Conservation (phyloP, 1,284 basidiomycete species). For the Schizopora paradoxa region DNA sequence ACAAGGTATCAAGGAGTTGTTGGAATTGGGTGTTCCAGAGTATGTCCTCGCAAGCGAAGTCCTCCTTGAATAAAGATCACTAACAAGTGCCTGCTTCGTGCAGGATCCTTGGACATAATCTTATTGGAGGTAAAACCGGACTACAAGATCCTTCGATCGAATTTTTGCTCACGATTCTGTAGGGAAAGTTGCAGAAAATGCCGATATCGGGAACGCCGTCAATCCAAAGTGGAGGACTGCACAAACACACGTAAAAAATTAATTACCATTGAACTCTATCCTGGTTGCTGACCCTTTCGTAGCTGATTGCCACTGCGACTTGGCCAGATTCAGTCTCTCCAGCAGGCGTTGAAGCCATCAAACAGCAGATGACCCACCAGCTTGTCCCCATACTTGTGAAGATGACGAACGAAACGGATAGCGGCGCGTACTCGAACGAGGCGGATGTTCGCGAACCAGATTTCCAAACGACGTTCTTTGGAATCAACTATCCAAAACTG, state of each 20-base stretch:
- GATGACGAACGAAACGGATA: slow-evolving; percentile 6
- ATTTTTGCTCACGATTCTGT: neutral
- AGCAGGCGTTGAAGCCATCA: slow-evolving; percentile 16
- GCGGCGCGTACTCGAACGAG: slow-evolving; percentile 12
- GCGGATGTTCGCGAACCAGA: slow-evolving; percentile 6
- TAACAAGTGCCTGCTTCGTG: neutral
- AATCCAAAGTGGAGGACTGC: slow-evolving; percentile 30
- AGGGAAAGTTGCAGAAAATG: slow-evolving; percentile 30
- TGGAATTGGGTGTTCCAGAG: slow-evolving; percentile 8
- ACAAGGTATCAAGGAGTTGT: slow-evolving; percentile 1
- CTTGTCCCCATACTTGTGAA: slow-evolving; percentile 14
- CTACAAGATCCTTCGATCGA: neutral
- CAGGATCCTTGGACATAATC: slow-evolving; percentile 12
- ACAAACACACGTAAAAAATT: slow-evolving; percentile 26
- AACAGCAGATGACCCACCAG: slow-evolving; percentile 16
- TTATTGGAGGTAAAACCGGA: slow-evolving; percentile 14
- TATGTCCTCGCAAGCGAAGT: neutral
- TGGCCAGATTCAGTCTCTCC: slow-evolving; percentile 14
- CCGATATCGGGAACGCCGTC: slow-evolving; percentile 26
- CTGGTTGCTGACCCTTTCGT: neutral
- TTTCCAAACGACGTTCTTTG: slow-evolving; percentile 8
- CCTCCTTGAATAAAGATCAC: neutral
- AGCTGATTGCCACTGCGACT: slow-evolving; percentile 8
- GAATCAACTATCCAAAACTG: slow-evolving; percentile 2
- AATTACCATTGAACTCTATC: neutral